Base-by-base conservation (phyloP, 805 yeast species). In the Cyberlindnera xylosilytica region DNA sequence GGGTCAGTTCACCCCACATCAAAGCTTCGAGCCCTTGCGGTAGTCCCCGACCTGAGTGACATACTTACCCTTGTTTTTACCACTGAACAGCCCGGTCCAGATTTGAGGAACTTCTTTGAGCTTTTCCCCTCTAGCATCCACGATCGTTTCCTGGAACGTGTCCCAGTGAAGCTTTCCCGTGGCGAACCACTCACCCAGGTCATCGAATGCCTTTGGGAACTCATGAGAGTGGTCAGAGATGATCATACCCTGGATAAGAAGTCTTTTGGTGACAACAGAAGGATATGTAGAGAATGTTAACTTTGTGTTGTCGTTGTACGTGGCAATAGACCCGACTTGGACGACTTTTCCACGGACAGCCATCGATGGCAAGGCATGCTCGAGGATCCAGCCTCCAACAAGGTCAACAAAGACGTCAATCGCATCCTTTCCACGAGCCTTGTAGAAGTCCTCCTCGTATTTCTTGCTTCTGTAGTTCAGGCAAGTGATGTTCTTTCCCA, bases 241-340 rank as follows among this genome's bases (percentile, higher is more conserved):
- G 26, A 80, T 68, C 52, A 80, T 70, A 20, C 87, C 87, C 46
- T 63, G 65, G 23, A 79, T 68, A 0, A 63, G 66, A 39, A 81
- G 58, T 56, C 84, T 69, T 56, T 70, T 76, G 32, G 68, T 63
- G 47, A 79, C 68, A 30, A 81, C 70, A 37, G 61, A 49, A 12
- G 59, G 46, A 65, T 76, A 75, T 39, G 62, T 66, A 27, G 60
- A 60, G 52, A 76, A 67, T 1, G 55, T 20, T 20, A 41, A 62
- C 17, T 60, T 53, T 39, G 65, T 63, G 9, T 54, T 53, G 11
- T 51, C 45, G 54, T 79, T 76, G 59, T 79, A 81, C 38, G 77
- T 76, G 24, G 84, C 62, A 46, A 81, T 78, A 12, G 80, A 70
- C 47, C 87, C 87, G 63, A 84, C 78, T n/a, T 78, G 81, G 41